Evolutionary conservation across 2,329 filamentous ascomycete genomes (phyloP).

Genomic region (Cryphonectria radicalis): DNA sequence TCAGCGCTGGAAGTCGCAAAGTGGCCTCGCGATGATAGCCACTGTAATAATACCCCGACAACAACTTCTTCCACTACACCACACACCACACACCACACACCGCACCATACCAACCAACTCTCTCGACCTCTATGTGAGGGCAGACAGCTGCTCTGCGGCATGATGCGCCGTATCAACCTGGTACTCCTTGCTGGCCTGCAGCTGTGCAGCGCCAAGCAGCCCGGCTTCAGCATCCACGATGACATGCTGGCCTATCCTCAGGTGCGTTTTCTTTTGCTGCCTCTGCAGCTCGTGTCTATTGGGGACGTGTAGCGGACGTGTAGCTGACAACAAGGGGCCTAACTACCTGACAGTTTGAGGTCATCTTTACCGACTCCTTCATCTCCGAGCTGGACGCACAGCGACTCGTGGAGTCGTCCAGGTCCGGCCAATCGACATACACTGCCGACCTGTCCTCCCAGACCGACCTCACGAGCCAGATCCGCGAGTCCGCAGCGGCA

Average conservation of each 20-base stretch:
- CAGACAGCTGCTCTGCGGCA: constrained; percentile 39
- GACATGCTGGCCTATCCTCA: constrained; percentile 87
- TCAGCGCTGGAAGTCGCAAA: constrained; percentile 30
- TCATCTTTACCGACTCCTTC: constrained; percentile 74
- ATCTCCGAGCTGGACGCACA: constrained; percentile 73
- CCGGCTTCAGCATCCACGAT: constrained; percentile 81
- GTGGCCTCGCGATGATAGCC: constrained; percentile 33
- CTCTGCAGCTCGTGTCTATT: neutral
- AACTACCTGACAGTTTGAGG: constrained; percentile 66
- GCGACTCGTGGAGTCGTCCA: constrained; percentile 55
- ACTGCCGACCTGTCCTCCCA: constrained; percentile 46
- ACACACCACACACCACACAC: neutral
- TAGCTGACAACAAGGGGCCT: neutral
- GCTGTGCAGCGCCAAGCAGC: constrained; percentile 53
- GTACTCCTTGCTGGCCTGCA: constrained; percentile 49
- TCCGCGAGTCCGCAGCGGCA: constrained; percentile 41
- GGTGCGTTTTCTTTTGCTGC: constrained; percentile 51
- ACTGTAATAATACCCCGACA: neutral
- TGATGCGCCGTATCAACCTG: constrained; percentile 56
- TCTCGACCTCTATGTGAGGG: constrained; percentile 40
- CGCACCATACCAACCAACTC: neutral
- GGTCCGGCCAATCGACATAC: constrained; percentile 41
- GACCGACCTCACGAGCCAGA: constrained; percentile 44
- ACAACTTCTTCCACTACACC: neutral
- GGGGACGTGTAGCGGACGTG: no score